Evolutionary conservation across 352 stramenopile genomes (phyloP), one percentile per base, ranked within the genome.

Genomic region (Phytopythium aichiense): DNA sequence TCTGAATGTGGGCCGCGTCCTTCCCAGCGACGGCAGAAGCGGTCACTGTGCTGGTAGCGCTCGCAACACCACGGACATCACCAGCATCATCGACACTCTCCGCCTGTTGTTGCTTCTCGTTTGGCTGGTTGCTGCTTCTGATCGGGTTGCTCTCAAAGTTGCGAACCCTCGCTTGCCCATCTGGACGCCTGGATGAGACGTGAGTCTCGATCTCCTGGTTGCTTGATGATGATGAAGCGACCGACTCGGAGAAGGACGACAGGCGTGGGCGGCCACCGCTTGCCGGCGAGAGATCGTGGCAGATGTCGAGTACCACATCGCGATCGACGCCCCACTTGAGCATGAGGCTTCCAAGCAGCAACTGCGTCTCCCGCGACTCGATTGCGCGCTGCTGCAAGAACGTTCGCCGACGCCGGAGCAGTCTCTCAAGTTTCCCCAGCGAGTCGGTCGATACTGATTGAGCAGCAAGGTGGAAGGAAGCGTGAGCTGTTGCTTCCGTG

Each of bases 251-350:
- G 16, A 23, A 42, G 25, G 25, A 42, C 4, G 45, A 53, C 2
- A 51, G 20, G 42, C 12, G 38, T 4, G 51, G 35, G n/a, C 48
- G 31, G 13, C 22, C 49, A 59, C 54, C 37, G 37, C 61, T 42
- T 48, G 33, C 7, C 13, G 25, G 51, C 15, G 60, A 56, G 38
- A 54, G 61, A 18, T 68, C 45, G 22, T 78, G 69, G 22, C 79
- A 88, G n/a, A 84, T 75, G 46, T 82, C 72, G 28, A 88, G 63
- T 5, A 89, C 66, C n/a, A 74, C 56, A 20, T 82, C 71, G 43
- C 78, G 73, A 23, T 73, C 68, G 35, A 84, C 67, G 3, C 67
- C 63, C 79, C 79, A 89, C 23, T 89, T 74, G 11, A 89, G 67
- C 18, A 89, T 57, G 42, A 84, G 42, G 15, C 71, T 73, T 35